Conservation (phyloP, 106 monocot species). For the Hemerocallis citrina region DNA sequence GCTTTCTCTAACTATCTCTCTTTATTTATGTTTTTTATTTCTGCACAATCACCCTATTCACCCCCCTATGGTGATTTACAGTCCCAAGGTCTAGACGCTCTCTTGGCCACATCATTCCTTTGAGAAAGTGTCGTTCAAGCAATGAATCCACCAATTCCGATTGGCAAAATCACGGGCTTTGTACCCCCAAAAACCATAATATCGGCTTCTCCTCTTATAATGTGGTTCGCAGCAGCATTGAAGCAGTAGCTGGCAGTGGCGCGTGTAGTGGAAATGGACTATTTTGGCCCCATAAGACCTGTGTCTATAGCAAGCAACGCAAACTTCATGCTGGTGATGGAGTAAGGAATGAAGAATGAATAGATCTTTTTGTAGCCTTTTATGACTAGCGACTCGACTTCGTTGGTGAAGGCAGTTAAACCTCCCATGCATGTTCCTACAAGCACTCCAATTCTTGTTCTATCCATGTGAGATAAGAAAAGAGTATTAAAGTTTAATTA, state of each 20-base stretch:
- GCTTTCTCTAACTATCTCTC: no score
- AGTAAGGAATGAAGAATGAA: slow-evolving; percentile 30
- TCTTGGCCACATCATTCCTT: slow-evolving; percentile 22
- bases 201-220: slow-evolving; percentile 38
- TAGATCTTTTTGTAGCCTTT: slow-evolving; percentile 15
- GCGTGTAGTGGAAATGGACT: slow-evolving; percentile 41
- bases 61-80: no score
- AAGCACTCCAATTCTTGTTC: slow-evolving; percentile 21
- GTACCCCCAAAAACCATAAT: slow-evolving; percentile 37
- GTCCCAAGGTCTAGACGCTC: slow-evolving; percentile 38
- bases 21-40: no score
- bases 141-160: slow-evolving; percentile 24
- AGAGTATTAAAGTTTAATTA: no score
- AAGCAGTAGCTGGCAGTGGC: slow-evolving; percentile 39
- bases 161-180: slow-evolving; percentile 27
- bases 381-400: slow-evolving; percentile 8
- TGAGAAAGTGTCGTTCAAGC: slow-evolving; percentile 31
- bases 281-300: slow-evolving; percentile 31
- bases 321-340: slow-evolving; percentile 28
- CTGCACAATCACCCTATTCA: no score
- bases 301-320: slow-evolving; percentile 28
- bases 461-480: slow-evolving; percentile 14
- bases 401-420: slow-evolving; percentile 12
- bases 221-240: slow-evolving; percentile 45
- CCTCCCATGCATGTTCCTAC: slow-evolving; percentile 38